A percentile compares a stretch with the other conserved stretches of the same genome.
Evolutionary conservation across 805 yeast species (phyloP).

Genomic region (Saturnispora hagleri): DNA sequence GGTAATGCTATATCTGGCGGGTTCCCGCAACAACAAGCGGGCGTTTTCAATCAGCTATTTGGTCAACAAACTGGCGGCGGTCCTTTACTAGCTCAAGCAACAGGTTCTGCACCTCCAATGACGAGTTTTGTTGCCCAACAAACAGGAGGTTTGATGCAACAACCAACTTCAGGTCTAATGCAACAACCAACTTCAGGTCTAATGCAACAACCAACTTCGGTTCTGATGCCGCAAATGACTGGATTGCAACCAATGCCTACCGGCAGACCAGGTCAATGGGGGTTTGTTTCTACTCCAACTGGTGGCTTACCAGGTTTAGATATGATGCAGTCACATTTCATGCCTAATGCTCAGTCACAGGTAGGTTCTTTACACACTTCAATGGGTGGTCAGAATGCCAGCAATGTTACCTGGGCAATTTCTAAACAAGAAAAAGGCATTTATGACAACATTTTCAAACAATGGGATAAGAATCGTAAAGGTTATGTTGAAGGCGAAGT

Average conservation of each 20-base stretch:
- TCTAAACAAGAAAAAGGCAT: slow-evolving; percentile 79
- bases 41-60: slow-evolving; percentile 41
- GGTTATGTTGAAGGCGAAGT: slow-evolving; percentile 74
- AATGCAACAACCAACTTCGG: slow-evolving; percentile 26
- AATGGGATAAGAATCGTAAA: slow-evolving; percentile 64
- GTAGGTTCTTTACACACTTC: slow-evolving; percentile 20
- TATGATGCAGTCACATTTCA: slow-evolving; percentile 56
- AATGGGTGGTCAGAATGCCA: slow-evolving; percentile 26
- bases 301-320: slow-evolving; percentile 66
- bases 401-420: slow-evolving; percentile 71
- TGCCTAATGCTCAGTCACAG: slow-evolving; percentile 39
- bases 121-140: slow-evolving; percentile 27
- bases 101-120: slow-evolving; percentile 27
- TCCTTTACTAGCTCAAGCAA: slow-evolving; percentile 24
- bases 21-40: slow-evolving; percentile 28
- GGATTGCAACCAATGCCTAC: slow-evolving; percentile 43
- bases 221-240: slow-evolving; percentile 34
- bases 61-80: background rate
- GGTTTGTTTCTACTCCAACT: slow-evolving; percentile 59
- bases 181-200: slow-evolving; percentile 26
- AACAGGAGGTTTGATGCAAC: slow-evolving; percentile 28
- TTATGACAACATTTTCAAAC: slow-evolving; percentile 78
- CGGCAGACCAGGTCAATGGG: slow-evolving; percentile 76
- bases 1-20: background rate
- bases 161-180: slow-evolving; percentile 27